A percentile compares a stretch with the other conserved stretches of the same genome.
These are phyloP conservation scores for Patellifolia procumbens DNA, from an alignment of 179 eudicot genomes.

Conservation along the genomic window DNA sequence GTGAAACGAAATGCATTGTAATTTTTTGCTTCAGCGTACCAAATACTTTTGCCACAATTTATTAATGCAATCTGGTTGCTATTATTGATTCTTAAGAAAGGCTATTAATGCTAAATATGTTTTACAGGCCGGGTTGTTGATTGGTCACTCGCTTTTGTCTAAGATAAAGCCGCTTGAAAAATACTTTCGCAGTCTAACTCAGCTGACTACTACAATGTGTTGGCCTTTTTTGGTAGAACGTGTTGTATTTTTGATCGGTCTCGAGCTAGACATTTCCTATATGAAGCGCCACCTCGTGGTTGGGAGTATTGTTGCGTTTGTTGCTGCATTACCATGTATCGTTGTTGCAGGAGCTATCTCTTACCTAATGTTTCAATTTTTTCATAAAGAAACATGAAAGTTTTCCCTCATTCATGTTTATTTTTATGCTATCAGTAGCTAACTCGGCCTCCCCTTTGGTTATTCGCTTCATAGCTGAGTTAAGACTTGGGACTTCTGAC, in stretches of 20 bases:
- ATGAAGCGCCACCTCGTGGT: slow-evolving; percentile 56
- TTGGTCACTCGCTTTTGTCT: slow-evolving; percentile 76
- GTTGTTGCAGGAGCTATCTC: slow-evolving; percentile 58
- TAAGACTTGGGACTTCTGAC: slow-evolving; percentile 67
- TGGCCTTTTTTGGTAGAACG: slow-evolving; percentile 66
- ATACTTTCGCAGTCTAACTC: slow-evolving; percentile 57
- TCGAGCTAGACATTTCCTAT: slow-evolving; percentile 69
- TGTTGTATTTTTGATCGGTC: slow-evolving; percentile 83
- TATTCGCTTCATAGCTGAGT: slow-evolving; percentile 63
- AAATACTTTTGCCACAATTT: not conserved
- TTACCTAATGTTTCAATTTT: slow-evolving; percentile 35
- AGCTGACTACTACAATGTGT: slow-evolving; percentile 67
- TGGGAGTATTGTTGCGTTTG: slow-evolving; percentile 47
- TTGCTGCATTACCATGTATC: slow-evolving; percentile 51
- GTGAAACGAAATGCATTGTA: no score
- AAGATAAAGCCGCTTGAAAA: slow-evolving; percentile 34
- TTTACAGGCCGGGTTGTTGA: slow-evolving; percentile 79
- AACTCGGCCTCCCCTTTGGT: slow-evolving; percentile 77
- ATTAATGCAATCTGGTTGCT: no score
- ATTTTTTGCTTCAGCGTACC: not conserved
- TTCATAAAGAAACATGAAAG: slow-evolving; percentile 30
- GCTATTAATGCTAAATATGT: not conserved
- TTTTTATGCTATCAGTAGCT: slow-evolving; percentile 50
- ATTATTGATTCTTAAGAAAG: not conserved
- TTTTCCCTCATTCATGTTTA: slow-evolving; percentile 35